Evolutionary conservation across 345 rosid species (phyloP), one percentile per base, ranked within the genome.

Genomic region (Populus ilicifolia): DNA sequence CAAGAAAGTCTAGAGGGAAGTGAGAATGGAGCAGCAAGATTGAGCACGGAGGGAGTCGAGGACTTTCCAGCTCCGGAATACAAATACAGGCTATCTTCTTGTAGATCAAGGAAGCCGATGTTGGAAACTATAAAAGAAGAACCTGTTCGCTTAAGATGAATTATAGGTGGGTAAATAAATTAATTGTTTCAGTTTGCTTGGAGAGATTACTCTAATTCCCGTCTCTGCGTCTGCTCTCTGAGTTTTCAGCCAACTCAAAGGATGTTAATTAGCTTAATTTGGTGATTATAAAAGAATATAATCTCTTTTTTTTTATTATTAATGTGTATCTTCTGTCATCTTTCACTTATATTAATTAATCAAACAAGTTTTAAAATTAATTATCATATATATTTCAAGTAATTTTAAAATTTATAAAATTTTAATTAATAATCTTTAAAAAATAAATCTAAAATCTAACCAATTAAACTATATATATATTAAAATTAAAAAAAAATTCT

Each of bases 101-200:
- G 75, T 35, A 79, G 82, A 50, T 79, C 82, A 48, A 74, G 78
- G n/a, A 79, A 79, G 43, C 82, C 82, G 5, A 62, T 63, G 71
- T 36, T 79, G 41, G 82, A 79, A 50, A 79, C 82, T 63, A 79
- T 79, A n/a, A 62, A 62, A 46, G 82, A 79, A 79, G 78, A 74
- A 46, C 71, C 82, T 4, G 27, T 62, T 43, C 75, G 50, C 36
- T 79, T 43, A 13, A 64, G 73, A 67, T 68, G 21, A n/a, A 14
- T 33, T 33, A 4, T 11, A 46, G 27, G 17, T 41, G 25, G 6
- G 6, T 33, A 67, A 59, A 59, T n/a, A n/a, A n/a, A 59, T 10
- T 13, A 29, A 65, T 6, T 30, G 21, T 65, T 27, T 65, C 20
- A 65, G 69, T 14, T 65, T 33, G 36, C n/a, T 14, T 29, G 36